Percentiles rank a stretch among this genome's conserved stretches.
phyloP scores from a whole-genome alignment of 2,329 filamentous ascomycete genomes.

The Capronia epimyces region DNA sequence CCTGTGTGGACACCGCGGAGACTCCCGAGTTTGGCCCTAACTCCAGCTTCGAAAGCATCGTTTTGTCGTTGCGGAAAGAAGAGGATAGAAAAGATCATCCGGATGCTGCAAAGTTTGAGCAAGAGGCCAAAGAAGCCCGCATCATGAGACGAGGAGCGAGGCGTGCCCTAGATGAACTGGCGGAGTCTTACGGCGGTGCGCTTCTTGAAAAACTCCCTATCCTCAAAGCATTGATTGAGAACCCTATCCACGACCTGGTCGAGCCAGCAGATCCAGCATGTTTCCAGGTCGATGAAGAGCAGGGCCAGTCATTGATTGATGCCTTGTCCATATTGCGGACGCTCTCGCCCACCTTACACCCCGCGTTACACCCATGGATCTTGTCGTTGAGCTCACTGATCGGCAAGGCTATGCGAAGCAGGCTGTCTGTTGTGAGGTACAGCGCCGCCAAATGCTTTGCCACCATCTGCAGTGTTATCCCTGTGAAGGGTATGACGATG shows the following conservation, averaged over 20 bases:
- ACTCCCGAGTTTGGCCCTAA: slow-evolving; percentile 92
- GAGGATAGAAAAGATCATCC: slow-evolving; percentile 91
- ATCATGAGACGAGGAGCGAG: slow-evolving; percentile 91
- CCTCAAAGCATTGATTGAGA: slow-evolving; percentile 72
- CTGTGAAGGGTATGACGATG: slow-evolving; percentile 91
- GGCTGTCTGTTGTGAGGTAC: slow-evolving; percentile 87
- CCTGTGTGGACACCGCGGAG: slow-evolving; percentile 94
- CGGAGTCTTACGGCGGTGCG: slow-evolving; percentile 68
- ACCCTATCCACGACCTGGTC: slow-evolving; percentile 66
- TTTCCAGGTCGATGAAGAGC: slow-evolving; percentile 61
- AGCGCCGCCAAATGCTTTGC: slow-evolving; percentile 96
- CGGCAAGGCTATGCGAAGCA: slow-evolving; percentile 79
- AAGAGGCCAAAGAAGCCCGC: slow-evolving; percentile 79
- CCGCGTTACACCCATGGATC: slow-evolving; percentile 70
- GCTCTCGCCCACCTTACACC: slow-evolving; percentile 81
- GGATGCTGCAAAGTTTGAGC: slow-evolving; percentile 83
- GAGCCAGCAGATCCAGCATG: slow-evolving; percentile 33
- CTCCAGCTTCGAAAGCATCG: slow-evolving; percentile 67
- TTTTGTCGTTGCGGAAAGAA: slow-evolving; percentile 92
- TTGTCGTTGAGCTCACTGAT: slow-evolving; percentile 78
- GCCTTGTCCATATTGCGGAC: slow-evolving; percentile 88
- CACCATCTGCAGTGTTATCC: slow-evolving; percentile 94
- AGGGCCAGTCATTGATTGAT: slow-evolving; percentile 91
- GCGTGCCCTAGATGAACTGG: slow-evolving; percentile 83
- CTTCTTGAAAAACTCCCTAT: slow-evolving; percentile 82